phyloP scores from a whole-genome alignment of 441 rosid genomes.

The Metrosideros polymorpha region DNA sequence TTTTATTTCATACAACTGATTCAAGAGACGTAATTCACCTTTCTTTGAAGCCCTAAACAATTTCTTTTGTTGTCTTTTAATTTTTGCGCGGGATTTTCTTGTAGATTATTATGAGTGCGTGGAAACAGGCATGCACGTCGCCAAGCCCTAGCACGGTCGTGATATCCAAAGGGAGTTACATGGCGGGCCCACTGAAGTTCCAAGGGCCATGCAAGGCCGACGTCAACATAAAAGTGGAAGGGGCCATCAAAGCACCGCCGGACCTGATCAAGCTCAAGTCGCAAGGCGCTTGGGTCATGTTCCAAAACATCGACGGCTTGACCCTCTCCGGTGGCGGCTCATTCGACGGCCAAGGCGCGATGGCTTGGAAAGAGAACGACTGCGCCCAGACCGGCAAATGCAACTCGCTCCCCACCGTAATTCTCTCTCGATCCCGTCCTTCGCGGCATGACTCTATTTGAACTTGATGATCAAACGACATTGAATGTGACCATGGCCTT shows the following conservation, averaged over 20 bases:
- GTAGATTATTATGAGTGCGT: conserved; percentile 28
- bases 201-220: conserved; percentile 45
- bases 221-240: conserved; percentile 23
- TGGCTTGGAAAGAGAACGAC: conserved; percentile 24
- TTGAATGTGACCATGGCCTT: neutral
- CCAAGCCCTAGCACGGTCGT: conserved; percentile 15
- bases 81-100: neutral
- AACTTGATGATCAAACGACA: neutral
- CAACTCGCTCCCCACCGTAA: conserved; percentile 25
- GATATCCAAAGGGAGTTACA: conserved; percentile 32
- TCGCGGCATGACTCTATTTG: no score
- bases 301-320: conserved; percentile 20
- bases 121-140: conserved; percentile 36
- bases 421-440: neutral
- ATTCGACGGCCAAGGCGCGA: conserved; percentile 50
- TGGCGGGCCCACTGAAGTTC: conserved; percentile 9
- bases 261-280: neutral
- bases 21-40: neutral
- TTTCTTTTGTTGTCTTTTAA: neutral
- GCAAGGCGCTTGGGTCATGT: conserved; percentile 27
- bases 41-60: neutral
- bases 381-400: conserved; percentile 18
- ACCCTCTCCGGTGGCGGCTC: conserved; percentile 37
- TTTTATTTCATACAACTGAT: neutral
- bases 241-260: conserved; percentile 28